phyloP scores from a whole-genome alignment of 2,329 filamentous ascomycete genomes.

The Botrytis cinerea region DNA sequence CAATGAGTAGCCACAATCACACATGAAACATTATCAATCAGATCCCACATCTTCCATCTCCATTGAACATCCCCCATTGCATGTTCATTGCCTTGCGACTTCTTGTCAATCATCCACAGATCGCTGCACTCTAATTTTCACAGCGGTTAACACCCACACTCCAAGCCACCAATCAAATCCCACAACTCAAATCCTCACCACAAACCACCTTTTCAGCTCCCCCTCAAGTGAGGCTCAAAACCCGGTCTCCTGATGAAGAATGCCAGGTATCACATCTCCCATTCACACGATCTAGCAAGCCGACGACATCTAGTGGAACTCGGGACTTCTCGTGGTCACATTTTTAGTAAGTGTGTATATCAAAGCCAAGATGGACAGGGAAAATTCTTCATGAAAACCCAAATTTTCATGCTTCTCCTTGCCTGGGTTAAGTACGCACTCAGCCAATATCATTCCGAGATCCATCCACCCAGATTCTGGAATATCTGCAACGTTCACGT shows the following conservation, averaged over 20 bases:
- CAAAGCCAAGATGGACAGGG: not conserved
- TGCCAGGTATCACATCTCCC: not conserved
- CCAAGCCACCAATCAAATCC: not conserved
- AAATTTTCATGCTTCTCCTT: not conserved
- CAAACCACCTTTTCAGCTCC: constrained; percentile 4
- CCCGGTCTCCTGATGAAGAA: constrained; percentile 4
- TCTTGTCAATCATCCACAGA: not conserved
- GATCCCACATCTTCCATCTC: not conserved
- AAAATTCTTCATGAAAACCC: constrained; percentile 4
- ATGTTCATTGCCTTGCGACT: not conserved
- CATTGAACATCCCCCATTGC: not conserved
- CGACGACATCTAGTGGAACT: not conserved
- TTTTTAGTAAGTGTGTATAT: not conserved
- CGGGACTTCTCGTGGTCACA: not conserved
- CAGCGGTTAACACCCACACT: not conserved
- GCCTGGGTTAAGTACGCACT: not conserved
- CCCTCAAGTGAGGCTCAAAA: constrained; percentile 13
- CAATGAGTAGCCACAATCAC: constrained; percentile 9
- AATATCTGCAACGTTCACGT: not conserved
- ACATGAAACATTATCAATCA: constrained; percentile 18
- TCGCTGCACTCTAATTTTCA: not conserved
- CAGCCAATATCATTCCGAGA: not conserved
- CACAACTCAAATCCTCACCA: not conserved
- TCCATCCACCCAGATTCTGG: not conserved
- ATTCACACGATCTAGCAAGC: not conserved